A percentile compares a stretch with the other conserved stretches of the same genome.
Conservation (phyloP, 805 yeast genomes). For the Starmerella ratchasimensis region DNA sequence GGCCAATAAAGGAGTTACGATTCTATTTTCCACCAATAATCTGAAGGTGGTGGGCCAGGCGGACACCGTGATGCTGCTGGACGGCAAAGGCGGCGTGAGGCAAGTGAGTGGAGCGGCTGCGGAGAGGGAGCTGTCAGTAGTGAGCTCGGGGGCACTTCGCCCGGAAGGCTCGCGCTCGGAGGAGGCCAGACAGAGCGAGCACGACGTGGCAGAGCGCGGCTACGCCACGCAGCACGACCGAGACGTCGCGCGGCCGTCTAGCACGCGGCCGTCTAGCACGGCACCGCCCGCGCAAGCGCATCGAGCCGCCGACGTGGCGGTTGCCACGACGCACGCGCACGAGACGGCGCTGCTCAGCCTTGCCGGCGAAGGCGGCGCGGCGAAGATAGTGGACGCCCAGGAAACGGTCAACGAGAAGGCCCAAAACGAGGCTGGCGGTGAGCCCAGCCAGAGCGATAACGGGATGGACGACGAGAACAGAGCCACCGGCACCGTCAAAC, state of each 20-base stretch:
- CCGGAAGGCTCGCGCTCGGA: background rate
- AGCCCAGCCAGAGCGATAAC: background rate
- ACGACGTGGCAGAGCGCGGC: no score
- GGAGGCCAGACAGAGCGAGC: background rate
- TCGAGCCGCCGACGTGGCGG: background rate
- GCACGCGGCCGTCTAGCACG: no score
- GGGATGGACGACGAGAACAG: slow-evolving; percentile 10
- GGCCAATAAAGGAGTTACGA: slow-evolving; percentile 45
- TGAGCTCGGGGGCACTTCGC: no score
- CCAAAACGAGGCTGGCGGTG: background rate
- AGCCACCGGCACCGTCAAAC: slow-evolving; percentile 8
- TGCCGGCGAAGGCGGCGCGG: background rate
- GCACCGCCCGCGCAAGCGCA: no score
- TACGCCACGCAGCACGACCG: no score
- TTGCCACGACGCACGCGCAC: background rate
- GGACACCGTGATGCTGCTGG: slow-evolving; percentile 49
- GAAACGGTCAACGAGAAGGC: background rate
- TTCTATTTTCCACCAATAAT: slow-evolving; percentile 75
- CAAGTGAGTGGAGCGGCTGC: background rate
- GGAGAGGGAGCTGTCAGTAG: no score
- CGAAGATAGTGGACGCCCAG: background rate
- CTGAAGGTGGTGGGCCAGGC: slow-evolving; percentile 55
- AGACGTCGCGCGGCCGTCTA: no score
- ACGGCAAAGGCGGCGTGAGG: slow-evolving; percentile 35
- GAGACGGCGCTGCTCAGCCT: background rate